Evolutionary conservation across 2,329 filamentous ascomycete genomes (phyloP), one percentile per base, ranked within the genome.

Genomic region (Hypoxylon sp.): DNA sequence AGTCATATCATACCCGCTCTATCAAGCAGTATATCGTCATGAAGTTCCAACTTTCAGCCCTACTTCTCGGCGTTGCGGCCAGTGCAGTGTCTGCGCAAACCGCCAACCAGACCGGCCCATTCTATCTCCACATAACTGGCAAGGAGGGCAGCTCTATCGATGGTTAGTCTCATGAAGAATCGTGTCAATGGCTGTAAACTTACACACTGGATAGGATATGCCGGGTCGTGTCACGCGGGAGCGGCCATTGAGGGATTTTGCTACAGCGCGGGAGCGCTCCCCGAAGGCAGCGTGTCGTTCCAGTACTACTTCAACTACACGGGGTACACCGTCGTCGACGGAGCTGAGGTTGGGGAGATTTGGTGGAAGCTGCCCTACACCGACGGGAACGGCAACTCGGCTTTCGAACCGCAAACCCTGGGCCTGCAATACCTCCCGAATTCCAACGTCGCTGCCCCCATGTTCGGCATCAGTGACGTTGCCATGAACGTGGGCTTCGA

Each of bases 301-400:
- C 61, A 69, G 42, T 80, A 77, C 73, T 74, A 70, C 63, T 77
- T 78, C 71, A 80, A 80, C 71, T 72, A 72, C 60, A 75, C 74
- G 9, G 58, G 61, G 24, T 44, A 42, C 57, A 65, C 32, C 36
- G 48, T 45, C 24, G 67, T 71, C 6, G 61, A 38, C 38, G 51
- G 65, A 2, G 36, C 45, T 22, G 36, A 69, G 14, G 69, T 71
- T 24, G 78, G 78, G 4, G 46, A 61, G 2, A 61, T 80, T 5
- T 44, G 71, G 11, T 79, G 76, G 72, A 72, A 75, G 45, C 68
- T 78, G 20, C 75, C 66, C 9, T 67, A 67, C 50, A 69, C 30
- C 12, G 60, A 59, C 45, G 1, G 26, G n/a, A 48, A 69, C 45
- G 69, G 65, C 46, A 56, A 64, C 33, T 3, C 22, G 7, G 50